Evolutionary conservation across 2,329 filamentous ascomycete species (phyloP).

Genomic region (Neonectria sp.): DNA sequence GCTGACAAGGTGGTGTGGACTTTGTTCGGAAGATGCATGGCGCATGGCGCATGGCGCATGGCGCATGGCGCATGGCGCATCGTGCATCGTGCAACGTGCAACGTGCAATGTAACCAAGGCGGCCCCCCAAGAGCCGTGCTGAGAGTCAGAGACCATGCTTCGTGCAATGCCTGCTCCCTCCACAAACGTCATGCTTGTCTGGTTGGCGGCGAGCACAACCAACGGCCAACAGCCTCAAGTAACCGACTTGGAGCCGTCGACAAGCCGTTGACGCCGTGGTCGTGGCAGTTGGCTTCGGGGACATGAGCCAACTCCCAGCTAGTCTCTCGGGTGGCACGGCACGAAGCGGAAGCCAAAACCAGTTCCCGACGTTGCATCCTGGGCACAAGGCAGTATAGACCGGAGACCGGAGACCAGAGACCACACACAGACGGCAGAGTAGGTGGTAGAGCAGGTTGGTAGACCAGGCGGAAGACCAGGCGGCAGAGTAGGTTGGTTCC

Average conservation of each 20-base stretch:
- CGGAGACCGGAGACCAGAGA: neutral
- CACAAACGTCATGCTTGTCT: neutral
- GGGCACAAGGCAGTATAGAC: neutral
- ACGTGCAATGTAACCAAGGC: conserved; percentile 30
- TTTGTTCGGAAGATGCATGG: neutral
- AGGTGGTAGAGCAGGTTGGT: neutral
- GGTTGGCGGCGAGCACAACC: too few species aligned
- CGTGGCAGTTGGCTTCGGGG: conserved; percentile 10
- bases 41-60: neutral
- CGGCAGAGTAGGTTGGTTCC: conserved; percentile 26
- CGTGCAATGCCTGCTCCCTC: neutral
- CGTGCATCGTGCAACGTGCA: neutral
- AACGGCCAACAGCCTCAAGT: neutral
- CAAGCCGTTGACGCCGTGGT: conserved; percentile 7
- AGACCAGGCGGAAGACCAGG: conserved; percentile 14
- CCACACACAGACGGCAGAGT: too few species aligned
- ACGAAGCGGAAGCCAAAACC: conserved; percentile 51
- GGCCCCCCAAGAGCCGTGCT: conserved; percentile 30
- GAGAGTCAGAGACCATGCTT: conserved; percentile 19
- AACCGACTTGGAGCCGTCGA: neutral
- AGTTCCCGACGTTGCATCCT: conserved; percentile 31
- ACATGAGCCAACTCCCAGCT: conserved; percentile 8
- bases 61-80: neutral
- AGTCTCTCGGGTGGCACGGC: conserved; percentile 52
- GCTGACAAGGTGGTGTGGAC: conserved; percentile 39